These are phyloP conservation scores for Typha latifolia DNA, from an alignment of 176 grass and related monocot genomes.

Conservation along the genomic window DNA sequence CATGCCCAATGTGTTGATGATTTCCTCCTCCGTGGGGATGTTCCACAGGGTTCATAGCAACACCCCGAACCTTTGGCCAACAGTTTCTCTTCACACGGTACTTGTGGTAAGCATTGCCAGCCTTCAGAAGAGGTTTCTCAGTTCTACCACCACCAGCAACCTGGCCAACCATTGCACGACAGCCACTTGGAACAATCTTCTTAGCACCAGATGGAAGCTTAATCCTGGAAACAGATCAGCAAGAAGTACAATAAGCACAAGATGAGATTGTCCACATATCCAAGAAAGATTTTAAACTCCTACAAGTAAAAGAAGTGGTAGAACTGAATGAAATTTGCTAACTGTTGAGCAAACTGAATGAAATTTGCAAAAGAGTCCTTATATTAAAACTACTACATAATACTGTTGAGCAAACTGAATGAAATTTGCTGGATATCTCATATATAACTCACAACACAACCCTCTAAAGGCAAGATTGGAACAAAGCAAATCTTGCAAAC, in stretches of 20 bases:
- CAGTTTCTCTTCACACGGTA: constrained; percentile 86
- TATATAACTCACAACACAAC: too few relatives aligned
- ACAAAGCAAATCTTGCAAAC: too few relatives aligned
- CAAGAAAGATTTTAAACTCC: too few relatives aligned
- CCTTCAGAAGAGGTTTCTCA: constrained; percentile 83
- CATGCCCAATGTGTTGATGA: constrained; percentile 95
- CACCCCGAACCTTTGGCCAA: constrained; percentile 99
- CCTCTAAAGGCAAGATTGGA: too few relatives aligned
- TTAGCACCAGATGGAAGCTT: constrained; percentile 95
- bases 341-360: too few relatives aligned
- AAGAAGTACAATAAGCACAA: not conserved
- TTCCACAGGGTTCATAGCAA: constrained; percentile 94
- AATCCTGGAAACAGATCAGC: constrained; percentile 28
- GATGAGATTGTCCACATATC: not conserved
- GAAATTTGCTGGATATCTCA: too few relatives aligned
- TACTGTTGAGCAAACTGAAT: too few relatives aligned
- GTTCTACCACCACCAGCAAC: constrained; percentile 85
- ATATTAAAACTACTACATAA: too few relatives aligned
- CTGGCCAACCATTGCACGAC: constrained; percentile 89
- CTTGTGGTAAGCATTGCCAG: constrained; percentile 92
- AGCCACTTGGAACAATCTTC: constrained; percentile 78
- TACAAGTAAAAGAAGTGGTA: too few relatives aligned
- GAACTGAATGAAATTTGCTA: too few relatives aligned
- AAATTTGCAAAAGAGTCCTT: too few relatives aligned
- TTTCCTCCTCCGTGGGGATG: constrained; percentile 98